Evolutionary conservation across 2,329 filamentous ascomycete species (phyloP).

Genomic region (Colletotrichum theobromicola): DNA sequence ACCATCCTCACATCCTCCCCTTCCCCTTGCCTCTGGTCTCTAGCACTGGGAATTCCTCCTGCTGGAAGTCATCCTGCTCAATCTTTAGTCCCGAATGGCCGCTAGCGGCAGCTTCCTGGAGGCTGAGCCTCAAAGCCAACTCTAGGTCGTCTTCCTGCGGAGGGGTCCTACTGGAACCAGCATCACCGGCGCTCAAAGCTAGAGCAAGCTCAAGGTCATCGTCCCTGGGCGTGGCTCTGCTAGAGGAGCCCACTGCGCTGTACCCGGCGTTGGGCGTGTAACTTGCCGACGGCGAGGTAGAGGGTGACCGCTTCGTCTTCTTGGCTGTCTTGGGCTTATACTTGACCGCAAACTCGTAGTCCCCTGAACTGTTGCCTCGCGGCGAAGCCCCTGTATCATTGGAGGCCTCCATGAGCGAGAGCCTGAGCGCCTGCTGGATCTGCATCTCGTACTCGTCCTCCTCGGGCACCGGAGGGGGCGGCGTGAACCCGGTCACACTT

Average conservation of each 20-base stretch:
- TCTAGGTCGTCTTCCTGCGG: conserved; percentile 62
- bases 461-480: conserved; percentile 37
- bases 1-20: conserved; percentile 36
- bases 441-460: conserved; percentile 63
- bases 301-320: conserved; percentile 43
- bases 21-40: conserved; percentile 48
- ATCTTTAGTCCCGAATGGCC: conserved; percentile 35
- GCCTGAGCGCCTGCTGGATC: conserved; percentile 66
- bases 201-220: conserved; percentile 67
- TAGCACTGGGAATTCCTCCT: conserved; percentile 46
- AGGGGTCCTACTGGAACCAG: conserved; percentile 55
- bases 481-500: conserved; percentile 49
- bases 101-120: not conserved
- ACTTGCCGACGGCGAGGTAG: conserved; percentile 39
- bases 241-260: not conserved
- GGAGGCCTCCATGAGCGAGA: conserved; percentile 63
- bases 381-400: conserved; percentile 53
- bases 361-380: conserved; percentile 48
- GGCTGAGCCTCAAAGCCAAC: conserved; percentile 62
- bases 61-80: conserved; percentile 19
- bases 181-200: conserved; percentile 49
- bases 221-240: conserved; percentile 37
- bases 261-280: conserved; percentile 31
- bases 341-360: conserved; percentile 57
- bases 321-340: conserved; percentile 48